A percentile compares a stretch with the other conserved stretches of the same genome.
phyloP scores from a whole-genome alignment of 148 eudicot species.

The Euryodendron excelsum region DNA sequence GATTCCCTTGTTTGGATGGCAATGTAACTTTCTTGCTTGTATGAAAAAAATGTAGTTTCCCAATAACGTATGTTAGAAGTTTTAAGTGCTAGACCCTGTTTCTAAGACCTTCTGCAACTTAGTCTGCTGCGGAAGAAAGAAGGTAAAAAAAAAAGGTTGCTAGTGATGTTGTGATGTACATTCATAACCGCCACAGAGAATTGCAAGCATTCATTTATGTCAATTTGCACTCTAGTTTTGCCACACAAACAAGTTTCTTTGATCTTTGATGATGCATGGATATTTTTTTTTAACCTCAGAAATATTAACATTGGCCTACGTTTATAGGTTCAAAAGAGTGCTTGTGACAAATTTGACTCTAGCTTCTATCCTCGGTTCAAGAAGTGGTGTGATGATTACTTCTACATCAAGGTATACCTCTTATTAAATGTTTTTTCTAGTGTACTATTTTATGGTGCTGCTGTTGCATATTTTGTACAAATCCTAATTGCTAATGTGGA shows the following conservation, averaged over 20 bases:
- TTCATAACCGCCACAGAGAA: neutral
- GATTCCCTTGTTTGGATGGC: neutral
- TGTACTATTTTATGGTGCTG: neutral
- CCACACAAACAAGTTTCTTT: neutral
- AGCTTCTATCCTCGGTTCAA: constrained; percentile 95
- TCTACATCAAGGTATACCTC: constrained; percentile 77
- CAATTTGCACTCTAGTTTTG: neutral
- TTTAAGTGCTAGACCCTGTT: neutral
- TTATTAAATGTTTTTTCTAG: neutral
- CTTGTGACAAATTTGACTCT: constrained; percentile 91
- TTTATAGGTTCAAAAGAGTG: constrained; percentile 78
- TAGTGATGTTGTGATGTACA: neutral
- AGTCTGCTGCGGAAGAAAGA: neutral
- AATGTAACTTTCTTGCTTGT: neutral
- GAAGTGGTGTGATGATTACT: constrained; percentile 99
- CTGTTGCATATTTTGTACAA: neutral
- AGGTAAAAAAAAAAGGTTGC: neutral
- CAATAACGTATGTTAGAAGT: neutral
- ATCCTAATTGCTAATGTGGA: neutral
- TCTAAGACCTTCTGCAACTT: neutral
- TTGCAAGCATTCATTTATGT: neutral
- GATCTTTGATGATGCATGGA: constrained; percentile 1
- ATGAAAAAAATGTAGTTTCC: neutral
- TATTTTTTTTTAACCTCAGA: too few species aligned
- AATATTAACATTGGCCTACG: constrained; percentile 9